These are phyloP conservation scores for Cytospora leucostoma DNA, from an alignment of 2,329 filamentous ascomycete species.

Conservation along the genomic window DNA sequence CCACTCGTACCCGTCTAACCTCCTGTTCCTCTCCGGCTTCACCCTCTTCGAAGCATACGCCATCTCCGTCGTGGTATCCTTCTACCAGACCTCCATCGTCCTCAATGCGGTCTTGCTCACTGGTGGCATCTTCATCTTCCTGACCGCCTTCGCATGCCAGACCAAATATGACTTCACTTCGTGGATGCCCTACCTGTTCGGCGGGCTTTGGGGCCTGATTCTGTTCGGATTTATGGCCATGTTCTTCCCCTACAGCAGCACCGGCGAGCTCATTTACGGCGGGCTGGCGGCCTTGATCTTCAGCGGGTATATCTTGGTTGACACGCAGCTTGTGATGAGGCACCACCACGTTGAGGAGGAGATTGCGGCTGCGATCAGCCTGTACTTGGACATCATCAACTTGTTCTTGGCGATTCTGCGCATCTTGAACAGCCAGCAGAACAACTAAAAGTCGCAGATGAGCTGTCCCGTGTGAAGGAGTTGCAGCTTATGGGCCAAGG, in stretches of 20 bases:
- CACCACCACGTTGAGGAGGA: slow-evolving; percentile 98
- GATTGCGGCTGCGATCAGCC: slow-evolving; percentile 89
- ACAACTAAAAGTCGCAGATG: slow-evolving; percentile 64
- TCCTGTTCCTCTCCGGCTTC: slow-evolving; percentile 88
- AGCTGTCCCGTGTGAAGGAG: not conserved
- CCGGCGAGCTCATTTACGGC: slow-evolving; percentile 82
- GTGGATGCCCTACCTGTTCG: slow-evolving; percentile 95
- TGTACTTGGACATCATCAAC: slow-evolving; percentile 97
- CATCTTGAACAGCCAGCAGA: slow-evolving; percentile 93
- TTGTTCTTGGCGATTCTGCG: slow-evolving; percentile 93
- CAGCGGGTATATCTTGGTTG: slow-evolving; percentile 90
- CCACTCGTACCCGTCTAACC: slow-evolving; percentile 91
- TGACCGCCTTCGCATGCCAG: slow-evolving; percentile 91
- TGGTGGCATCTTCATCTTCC: slow-evolving; percentile 75
- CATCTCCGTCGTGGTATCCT: slow-evolving; percentile 88
- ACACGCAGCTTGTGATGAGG: slow-evolving; percentile 93
- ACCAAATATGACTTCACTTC: slow-evolving; percentile 97
- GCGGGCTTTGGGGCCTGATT: slow-evolving; percentile 83
- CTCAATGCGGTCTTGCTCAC: slow-evolving; percentile 90
- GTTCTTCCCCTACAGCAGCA: slow-evolving; percentile 85
- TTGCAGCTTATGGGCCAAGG: not conserved
- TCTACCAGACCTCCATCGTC: slow-evolving; percentile 82
- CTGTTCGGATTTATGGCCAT: slow-evolving; percentile 90
- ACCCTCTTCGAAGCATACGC: slow-evolving; percentile 92
- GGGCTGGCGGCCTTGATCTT: slow-evolving; percentile 83